Percentiles rank a stretch among this genome's conserved stretches.
phyloP scores from a whole-genome alignment of 2,329 filamentous ascomycete genomes.

The Neonectria sp. region DNA sequence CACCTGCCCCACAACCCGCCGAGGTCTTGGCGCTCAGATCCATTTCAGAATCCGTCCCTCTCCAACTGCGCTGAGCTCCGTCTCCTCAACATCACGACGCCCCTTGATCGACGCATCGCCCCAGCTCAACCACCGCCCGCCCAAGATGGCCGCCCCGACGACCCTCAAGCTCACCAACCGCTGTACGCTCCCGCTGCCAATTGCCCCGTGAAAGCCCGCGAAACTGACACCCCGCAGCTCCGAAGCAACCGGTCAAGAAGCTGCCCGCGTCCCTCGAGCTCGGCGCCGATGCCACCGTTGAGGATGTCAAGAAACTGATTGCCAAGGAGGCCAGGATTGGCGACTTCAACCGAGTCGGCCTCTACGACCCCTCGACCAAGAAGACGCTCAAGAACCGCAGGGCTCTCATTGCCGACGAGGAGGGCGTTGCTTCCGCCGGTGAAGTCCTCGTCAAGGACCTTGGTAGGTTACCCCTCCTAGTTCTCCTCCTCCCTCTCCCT shows the following conservation, averaged over 20 bases:
- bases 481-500: background rate
- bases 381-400: slow-evolving; percentile 76
- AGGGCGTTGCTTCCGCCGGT: slow-evolving; percentile 63
- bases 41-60: slow-evolving; percentile 10
- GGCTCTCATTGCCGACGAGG: slow-evolving; percentile 65
- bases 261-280: slow-evolving; percentile 68
- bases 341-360: slow-evolving; percentile 74
- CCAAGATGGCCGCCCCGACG: slow-evolving; percentile 52
- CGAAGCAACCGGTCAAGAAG: slow-evolving; percentile 67
- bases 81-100: slow-evolving; percentile 17
- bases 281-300: slow-evolving; percentile 67
- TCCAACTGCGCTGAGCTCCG: background rate
- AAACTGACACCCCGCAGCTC: slow-evolving; percentile 51
- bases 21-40: slow-evolving; percentile 18
- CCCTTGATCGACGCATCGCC: slow-evolving; percentile 1
- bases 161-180: slow-evolving; percentile 61
- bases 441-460: slow-evolving; percentile 93
- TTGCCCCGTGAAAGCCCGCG: background rate
- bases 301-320: slow-evolving; percentile 71
- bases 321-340: slow-evolving; percentile 65
- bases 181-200: slow-evolving; percentile 46
- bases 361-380: slow-evolving; percentile 73
- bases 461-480: slow-evolving; percentile 67
- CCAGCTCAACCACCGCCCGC: slow-evolving; percentile 19
- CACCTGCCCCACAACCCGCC: slow-evolving; percentile 13